Evolutionary conservation across 2,329 filamentous ascomycete genomes (phyloP), one percentile per base, ranked within the genome.

Genomic region (Aspergillus oerlinghausenensis): DNA sequence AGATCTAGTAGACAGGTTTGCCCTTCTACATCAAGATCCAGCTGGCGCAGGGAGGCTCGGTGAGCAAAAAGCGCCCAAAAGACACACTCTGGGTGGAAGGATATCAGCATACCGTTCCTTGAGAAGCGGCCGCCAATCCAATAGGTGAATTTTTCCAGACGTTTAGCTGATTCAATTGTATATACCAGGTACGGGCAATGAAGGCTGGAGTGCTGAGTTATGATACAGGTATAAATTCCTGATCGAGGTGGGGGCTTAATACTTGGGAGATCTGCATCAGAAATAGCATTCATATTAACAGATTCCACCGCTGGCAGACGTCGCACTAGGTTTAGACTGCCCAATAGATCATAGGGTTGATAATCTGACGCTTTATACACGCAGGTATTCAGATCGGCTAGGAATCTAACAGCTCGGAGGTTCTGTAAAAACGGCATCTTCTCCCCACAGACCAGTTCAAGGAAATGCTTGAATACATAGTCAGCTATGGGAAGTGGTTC

Each of bases 1-100:
- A n/a, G 35, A 11, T 40, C 35, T 40, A 40, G 35, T 40, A 1
- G 35, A 40, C 29, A 11, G 35, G 48, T n/a, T 53, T 28, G 25
- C 10, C 32, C n/a, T 11, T 53, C 51, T 19, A 53, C 21, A 32
- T 53, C 47, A n/a, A 53, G n/a, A 53, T 53, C 42, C 23, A 48
- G 26, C 29, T 48, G 28, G 17, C 35, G 14, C 11, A 53, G 40
- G n/a, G 25, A 38, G 23, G 29, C 23, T 48, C 40, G 25, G 48
- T 53, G 51, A 9, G 48, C 23, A 25, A 53, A 48, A 14, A 53
- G 51, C 14, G 51, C 45, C 21, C 6, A 8, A 19, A 53, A 48
- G 11, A 48, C 19, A 21, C 23, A 14, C 23, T 47, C 42, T 21
- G 43, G 51, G n/a, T 49, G 19, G 35, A 53, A 29, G 4, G 4